phyloP scores from a whole-genome alignment of 257 asterid species.

The Nicotiana undulata region DNA sequence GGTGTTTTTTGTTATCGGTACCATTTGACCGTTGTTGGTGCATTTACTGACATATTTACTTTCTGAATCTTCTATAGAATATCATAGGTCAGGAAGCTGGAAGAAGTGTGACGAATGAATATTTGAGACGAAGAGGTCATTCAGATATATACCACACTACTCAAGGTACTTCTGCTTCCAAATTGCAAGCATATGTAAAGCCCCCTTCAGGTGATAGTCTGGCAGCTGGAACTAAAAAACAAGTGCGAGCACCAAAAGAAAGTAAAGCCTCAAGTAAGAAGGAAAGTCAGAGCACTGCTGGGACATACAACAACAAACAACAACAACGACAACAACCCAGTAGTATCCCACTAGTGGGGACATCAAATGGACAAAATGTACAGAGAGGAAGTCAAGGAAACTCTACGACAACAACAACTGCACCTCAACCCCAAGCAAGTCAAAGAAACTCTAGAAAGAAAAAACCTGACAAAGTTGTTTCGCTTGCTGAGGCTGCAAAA shows the following conservation, averaged over 20 bases:
- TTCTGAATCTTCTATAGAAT: constrained; percentile 37
- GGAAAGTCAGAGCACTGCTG: constrained; percentile 27
- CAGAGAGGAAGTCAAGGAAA: constrained; percentile 27
- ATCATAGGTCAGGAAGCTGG: constrained; percentile 85
- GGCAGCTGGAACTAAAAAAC: constrained; percentile 34
- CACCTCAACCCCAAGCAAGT: constrained; percentile 14
- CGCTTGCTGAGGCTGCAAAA: constrained; percentile 92
- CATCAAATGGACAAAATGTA: constrained; percentile 28
- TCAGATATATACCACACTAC: constrained; percentile 19
- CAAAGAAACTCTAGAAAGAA: constrained; percentile 61
- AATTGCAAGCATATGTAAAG: constrained; percentile 68
- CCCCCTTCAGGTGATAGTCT: constrained; percentile 52
- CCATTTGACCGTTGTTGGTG: background rate
- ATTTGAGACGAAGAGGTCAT: constrained; percentile 78
- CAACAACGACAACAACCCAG: too few relatives aligned
- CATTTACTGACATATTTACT: constrained; percentile 4
- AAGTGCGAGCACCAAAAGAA: constrained; percentile 53
- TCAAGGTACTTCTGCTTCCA: constrained; percentile 39
- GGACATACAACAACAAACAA: background rate
- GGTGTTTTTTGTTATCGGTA: background rate
- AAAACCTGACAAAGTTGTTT: constrained; percentile 70
- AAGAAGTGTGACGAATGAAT: constrained; percentile 56
- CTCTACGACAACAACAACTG: constrained; percentile 46
- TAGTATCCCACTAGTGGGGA: background rate
- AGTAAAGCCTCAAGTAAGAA: constrained; percentile 29